Percentiles rank a stretch among this genome's conserved stretches.
Evolutionary conservation across 1,284 basidiomycete genomes (phyloP).

Genomic region (Boletus mariae): DNA sequence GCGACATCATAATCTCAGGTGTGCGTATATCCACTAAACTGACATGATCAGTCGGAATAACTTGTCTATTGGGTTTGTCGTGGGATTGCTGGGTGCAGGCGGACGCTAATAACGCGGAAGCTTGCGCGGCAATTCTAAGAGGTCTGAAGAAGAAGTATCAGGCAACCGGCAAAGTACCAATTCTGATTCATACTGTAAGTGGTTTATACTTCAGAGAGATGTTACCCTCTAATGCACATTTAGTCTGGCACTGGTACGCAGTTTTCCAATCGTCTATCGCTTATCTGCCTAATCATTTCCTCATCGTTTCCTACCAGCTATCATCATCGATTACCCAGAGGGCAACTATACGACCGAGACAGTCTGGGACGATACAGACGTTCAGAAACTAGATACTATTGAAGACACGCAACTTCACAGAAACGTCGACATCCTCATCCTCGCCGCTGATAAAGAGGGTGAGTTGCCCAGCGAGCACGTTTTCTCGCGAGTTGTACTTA

Average conservation of each 20-base stretch:
- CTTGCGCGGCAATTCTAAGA: slow-evolving; percentile 42
- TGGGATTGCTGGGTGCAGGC: slow-evolving; percentile 30
- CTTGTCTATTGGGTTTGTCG: neutral
- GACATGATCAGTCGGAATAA: too few relatives aligned
- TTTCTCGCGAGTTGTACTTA: neutral
- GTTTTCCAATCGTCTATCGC: neutral
- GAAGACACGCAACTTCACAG: slow-evolving; percentile 38
- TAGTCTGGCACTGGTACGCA: slow-evolving; percentile 26
- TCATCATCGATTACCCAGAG: slow-evolving; percentile 32
- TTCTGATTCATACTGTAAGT: slow-evolving; percentile 53
- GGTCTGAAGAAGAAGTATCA: slow-evolving; percentile 43
- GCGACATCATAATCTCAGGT: slow-evolving; percentile 35
- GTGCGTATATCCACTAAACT: slow-evolving; percentile 21
- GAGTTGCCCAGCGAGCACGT: neutral
- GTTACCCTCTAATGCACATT: neutral
- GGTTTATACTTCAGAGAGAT: neutral
- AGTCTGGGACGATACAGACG: slow-evolving; percentile 41
- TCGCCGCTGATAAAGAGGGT: slow-evolving; percentile 44
- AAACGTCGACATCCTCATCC: slow-evolving; percentile 39
- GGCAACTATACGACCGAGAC: slow-evolving; percentile 36
- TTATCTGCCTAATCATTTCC: neutral
- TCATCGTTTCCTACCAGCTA: slow-evolving; percentile 16
- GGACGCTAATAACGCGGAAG: slow-evolving; percentile 41
- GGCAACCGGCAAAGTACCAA: slow-evolving; percentile 37
- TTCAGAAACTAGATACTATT: slow-evolving; percentile 39